Evolutionary conservation across 148 eudicot species (phyloP).

Genomic region (Rhododendron mucronatum): DNA sequence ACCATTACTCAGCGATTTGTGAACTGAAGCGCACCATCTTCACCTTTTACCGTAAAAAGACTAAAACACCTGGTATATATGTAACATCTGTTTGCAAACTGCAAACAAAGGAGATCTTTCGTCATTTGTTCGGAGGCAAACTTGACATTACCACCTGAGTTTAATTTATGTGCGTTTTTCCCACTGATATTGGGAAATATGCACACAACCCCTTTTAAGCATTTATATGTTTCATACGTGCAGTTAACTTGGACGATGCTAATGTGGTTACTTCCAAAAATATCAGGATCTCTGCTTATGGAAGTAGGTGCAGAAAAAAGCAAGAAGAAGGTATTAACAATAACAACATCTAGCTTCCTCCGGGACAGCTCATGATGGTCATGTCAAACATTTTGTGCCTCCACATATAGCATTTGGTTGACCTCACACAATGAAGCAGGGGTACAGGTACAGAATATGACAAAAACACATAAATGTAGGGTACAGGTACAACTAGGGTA

Average conservation of each 20-base stretch:
- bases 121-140: not conserved
- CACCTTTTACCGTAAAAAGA: not conserved
- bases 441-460: too few species aligned
- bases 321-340: not conserved
- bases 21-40: not conserved
- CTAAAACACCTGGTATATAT: not conserved
- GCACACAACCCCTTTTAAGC: not conserved
- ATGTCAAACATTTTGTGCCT: not conserved
- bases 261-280: not conserved
- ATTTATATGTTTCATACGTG: not conserved
- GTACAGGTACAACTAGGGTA: too few species aligned
- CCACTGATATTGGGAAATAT: not conserved
- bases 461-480: too few species aligned
- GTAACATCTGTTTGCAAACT: not conserved
- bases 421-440: not conserved
- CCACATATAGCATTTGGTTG: not conserved
- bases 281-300: not conserved
- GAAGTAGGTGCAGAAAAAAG: not conserved
- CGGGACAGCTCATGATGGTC: not conserved
- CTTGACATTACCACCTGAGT: not conserved
- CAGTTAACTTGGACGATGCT: not conserved
- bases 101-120: not conserved
- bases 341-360: not conserved
- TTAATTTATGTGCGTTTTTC: not conserved
- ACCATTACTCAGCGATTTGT: not conserved